phyloP scores from a whole-genome alignment of 2,329 filamentous ascomycete species.

The Aspergillus intermedius region DNA sequence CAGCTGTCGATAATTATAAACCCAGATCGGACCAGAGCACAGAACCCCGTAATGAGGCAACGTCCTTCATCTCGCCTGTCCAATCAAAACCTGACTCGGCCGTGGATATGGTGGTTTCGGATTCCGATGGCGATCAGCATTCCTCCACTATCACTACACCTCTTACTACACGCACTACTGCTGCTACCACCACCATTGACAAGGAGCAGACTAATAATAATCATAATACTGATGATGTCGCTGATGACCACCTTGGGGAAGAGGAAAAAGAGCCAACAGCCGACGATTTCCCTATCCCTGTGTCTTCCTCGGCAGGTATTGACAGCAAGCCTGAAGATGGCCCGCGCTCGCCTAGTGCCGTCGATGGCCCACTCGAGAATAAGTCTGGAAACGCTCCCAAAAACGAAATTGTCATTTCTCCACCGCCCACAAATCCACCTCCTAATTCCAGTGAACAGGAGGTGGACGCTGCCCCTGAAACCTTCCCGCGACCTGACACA shows the following conservation, averaged over 20 bases:
- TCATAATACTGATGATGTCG: neutral
- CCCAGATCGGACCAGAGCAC: neutral
- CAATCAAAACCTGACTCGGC: slow-evolving; percentile 18
- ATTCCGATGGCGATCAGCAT: slow-evolving; percentile 11
- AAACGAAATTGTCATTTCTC: slow-evolving; percentile 17
- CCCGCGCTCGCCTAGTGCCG: slow-evolving; percentile 26
- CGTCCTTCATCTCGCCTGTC: slow-evolving; percentile 6
- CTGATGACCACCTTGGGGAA: neutral
- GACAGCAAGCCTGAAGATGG: slow-evolving; percentile 21
- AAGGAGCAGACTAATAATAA: neutral
- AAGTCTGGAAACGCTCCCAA: slow-evolving; percentile 18
- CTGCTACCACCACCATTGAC: neutral
- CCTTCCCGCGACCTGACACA: slow-evolving; percentile 12
- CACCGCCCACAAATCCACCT: slow-evolving; percentile 12
- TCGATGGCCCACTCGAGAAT: slow-evolving; percentile 23
- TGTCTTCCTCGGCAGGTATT: slow-evolving; percentile 12
- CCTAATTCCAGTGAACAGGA: slow-evolving; percentile 12
- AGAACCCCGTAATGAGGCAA: slow-evolving; percentile 2
- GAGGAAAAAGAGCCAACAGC: neutral
- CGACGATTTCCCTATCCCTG: neutral
- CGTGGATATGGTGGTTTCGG: slow-evolving; percentile 13
- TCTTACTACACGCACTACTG: slow-evolving; percentile 6
- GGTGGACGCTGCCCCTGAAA: slow-evolving; percentile 11
- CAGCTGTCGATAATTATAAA: neutral
- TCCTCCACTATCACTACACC: slow-evolving; percentile 9